A percentile compares a stretch with the other conserved stretches of the same genome.
Conservation (phyloP, 306 rosid species). For the Boehmeria nivea region DNA sequence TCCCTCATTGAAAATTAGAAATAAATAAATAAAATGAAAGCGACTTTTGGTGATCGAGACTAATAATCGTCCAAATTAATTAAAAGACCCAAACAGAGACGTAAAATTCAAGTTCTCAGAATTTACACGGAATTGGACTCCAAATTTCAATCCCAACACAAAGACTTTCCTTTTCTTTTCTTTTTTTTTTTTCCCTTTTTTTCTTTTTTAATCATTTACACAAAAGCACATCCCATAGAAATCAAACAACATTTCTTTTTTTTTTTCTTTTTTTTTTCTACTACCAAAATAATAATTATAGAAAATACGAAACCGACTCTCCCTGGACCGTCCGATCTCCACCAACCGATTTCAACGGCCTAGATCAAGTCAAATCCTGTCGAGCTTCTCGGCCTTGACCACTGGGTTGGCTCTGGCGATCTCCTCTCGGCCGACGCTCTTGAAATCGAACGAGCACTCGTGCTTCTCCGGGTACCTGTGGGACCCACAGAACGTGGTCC, state of each 20-base stretch:
- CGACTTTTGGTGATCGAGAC: no score
- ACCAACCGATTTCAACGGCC: not conserved
- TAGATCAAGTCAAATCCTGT: slow-evolving; percentile 53
- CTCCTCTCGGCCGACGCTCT: slow-evolving; percentile 71
- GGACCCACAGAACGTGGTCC: slow-evolving; percentile 70
- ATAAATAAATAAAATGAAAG: no score
- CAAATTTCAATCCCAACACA: no score
- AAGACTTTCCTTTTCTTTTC: not conserved
- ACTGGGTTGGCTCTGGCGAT: slow-evolving; percentile 79
- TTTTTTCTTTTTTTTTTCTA: not conserved
- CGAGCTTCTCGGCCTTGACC: slow-evolving; percentile 66
- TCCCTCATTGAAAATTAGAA: no score
- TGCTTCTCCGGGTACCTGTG: slow-evolving; percentile 94
- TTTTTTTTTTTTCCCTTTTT: not conserved
- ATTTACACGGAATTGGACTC: no score
- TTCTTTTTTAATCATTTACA: slow-evolving; percentile 2
- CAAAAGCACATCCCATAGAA: slow-evolving; percentile 17
- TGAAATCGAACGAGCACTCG: slow-evolving; percentile 75
- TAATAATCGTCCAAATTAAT: no score
- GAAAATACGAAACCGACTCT: not conserved
- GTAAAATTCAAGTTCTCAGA: no score
- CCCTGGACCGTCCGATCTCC: no score
- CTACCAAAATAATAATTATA: not conserved
- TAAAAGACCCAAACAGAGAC: no score
- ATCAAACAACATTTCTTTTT: not conserved